phyloP scores from a whole-genome alignment of 768 basidiomycete species.

The Podaxis rugospora region DNA sequence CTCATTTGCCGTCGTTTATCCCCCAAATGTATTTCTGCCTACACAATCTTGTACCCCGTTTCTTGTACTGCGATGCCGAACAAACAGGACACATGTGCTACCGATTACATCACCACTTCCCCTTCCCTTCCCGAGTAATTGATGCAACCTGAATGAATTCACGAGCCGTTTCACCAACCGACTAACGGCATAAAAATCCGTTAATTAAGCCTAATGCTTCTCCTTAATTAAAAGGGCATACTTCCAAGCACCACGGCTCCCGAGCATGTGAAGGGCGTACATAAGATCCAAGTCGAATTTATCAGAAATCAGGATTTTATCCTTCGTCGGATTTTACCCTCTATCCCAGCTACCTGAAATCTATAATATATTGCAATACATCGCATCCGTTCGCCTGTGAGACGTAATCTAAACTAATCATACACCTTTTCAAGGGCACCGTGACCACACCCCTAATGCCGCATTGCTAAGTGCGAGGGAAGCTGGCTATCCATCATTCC shows the following conservation, averaged over 20 bases:
- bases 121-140: not conserved
- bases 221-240: conserved; percentile 2
- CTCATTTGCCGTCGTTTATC: not conserved
- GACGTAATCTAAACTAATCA: not conserved
- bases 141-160: not conserved
- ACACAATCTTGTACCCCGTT: not conserved
- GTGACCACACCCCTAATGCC: not conserved
- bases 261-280: not conserved
- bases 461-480: not conserved
- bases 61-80: not conserved
- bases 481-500: not conserved
- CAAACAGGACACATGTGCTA: not conserved
- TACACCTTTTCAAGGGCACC: not conserved
- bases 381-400: not conserved
- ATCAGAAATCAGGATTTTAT: not conserved
- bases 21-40: not conserved
- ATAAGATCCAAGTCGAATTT: not conserved
- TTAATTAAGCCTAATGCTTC: conserved; percentile 1
- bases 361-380: not conserved
- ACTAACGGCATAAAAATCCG: conserved; percentile 2
- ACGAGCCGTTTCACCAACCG: not conserved
- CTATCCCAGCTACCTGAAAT: not conserved
- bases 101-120: not conserved
- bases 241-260: not conserved
- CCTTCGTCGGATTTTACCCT: not conserved